Conservation (phyloP, 805 yeast species). For the Ogataea saltuana region DNA sequence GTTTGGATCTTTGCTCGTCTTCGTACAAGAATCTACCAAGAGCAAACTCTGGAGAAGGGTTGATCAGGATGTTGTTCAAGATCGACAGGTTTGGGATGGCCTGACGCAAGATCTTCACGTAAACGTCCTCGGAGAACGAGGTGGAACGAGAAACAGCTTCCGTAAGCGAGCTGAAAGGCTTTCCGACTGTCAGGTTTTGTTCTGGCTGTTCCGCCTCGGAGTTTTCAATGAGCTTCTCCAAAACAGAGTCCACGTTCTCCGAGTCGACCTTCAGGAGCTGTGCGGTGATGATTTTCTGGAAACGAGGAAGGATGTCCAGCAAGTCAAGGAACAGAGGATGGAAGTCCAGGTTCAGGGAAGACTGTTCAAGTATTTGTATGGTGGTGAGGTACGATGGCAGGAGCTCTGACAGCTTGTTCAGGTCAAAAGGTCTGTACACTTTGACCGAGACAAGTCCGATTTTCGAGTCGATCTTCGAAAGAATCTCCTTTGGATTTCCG, state of each 20-base stretch:
- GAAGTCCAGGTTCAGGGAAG: conserved; percentile 40
- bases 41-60: conserved; percentile 80
- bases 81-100: conserved; percentile 49
- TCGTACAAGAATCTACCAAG: conserved; percentile 70
- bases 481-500: conserved; percentile 48
- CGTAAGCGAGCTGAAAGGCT: conserved; percentile 30
- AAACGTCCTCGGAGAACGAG: conserved; percentile 49
- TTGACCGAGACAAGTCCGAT: conserved; percentile 58
- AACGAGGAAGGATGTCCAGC: conserved; percentile 53
- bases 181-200: conserved; percentile 65
- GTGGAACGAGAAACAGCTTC: conserved; percentile 13
- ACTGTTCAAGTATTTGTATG: conserved; percentile 69
- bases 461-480: conserved; percentile 14
- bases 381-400: conserved; percentile 54
- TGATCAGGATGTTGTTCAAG: conserved; percentile 58
- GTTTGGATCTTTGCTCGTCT: conserved; percentile 50
- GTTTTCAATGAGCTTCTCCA: conserved; percentile 53
- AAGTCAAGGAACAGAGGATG: conserved; percentile 66
- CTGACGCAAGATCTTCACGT: conserved; percentile 72
- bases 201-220: conserved; percentile 53
- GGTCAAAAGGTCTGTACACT: conserved; percentile 72
- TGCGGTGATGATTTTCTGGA: conserved; percentile 56
- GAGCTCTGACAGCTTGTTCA: conserved; percentile 46
- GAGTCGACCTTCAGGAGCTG: conserved; percentile 48
- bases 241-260: conserved; percentile 42